Conservation (phyloP, 306 rosid genomes). For the Vicia faba region DNA sequence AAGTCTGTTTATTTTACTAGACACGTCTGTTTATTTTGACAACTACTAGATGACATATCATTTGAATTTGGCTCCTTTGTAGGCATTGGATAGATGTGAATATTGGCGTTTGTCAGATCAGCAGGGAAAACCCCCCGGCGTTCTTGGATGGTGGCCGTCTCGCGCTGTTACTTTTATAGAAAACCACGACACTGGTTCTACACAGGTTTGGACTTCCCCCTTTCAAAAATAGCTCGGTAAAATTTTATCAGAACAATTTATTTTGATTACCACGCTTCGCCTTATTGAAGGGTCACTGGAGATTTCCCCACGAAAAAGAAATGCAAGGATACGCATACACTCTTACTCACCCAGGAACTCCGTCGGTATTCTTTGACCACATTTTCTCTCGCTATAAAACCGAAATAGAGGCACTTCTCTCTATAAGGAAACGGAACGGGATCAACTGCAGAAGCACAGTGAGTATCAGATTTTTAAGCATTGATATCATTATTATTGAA, state of each 20-base stretch:
- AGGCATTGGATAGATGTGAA: conserved; percentile 87
- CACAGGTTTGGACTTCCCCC: conserved; percentile 69
- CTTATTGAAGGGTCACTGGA: conserved; percentile 92
- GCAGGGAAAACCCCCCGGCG: conserved; percentile 95
- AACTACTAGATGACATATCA: conserved; percentile 17
- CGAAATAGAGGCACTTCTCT: conserved; percentile 64
- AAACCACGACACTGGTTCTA: conserved; percentile 98
- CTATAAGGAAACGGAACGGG: conserved; percentile 67
- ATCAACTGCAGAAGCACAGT: conserved; percentile 81
- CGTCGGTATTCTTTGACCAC: conserved; percentile 86
- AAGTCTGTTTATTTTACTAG: too few species aligned
- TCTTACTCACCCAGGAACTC: conserved; percentile 98
- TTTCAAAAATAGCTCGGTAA: conserved; percentile 14
- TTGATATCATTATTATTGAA: background rate
- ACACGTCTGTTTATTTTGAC: conserved; percentile 11
- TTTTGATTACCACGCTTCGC: conserved; percentile 7
- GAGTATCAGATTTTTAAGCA: conserved; percentile 46
- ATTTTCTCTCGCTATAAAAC: conserved; percentile 64
- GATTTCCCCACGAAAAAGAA: conserved; percentile 86
- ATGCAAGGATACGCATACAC: conserved; percentile 98
- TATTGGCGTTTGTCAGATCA: conserved; percentile 97
- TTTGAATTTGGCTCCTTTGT: background rate
- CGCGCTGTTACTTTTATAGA: conserved; percentile 98
- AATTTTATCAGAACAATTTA: conserved; percentile 22
- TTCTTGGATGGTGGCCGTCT: conserved; percentile 99